Conservation (phyloP, 75 land plant genomes). For the Picea sitchensis region DNA sequence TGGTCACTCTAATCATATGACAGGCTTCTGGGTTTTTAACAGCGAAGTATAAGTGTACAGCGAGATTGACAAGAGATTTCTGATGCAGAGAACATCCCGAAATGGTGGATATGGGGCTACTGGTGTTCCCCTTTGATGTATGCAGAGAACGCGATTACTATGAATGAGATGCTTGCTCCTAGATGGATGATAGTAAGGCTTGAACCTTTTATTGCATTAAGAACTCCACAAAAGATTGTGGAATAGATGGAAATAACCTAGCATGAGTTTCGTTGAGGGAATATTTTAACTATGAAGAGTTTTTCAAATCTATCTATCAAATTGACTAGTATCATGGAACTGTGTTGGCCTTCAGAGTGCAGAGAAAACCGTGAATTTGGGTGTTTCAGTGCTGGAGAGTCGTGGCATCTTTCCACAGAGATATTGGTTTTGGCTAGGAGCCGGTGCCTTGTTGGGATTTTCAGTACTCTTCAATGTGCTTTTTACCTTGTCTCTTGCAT, state of each 20-base stretch:
- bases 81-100: conserved; percentile 43
- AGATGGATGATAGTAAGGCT: conserved; percentile 47
- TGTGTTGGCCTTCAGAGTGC: conserved; percentile 34
- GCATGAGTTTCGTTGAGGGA: background rate
- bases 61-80: background rate
- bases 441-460: conserved; percentile 64
- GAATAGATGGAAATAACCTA: background rate
- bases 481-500: conserved; percentile 70
- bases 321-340: background rate
- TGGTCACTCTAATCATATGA: too few species aligned
- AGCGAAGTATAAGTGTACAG: background rate
- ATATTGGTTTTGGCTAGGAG: conserved; percentile 86
- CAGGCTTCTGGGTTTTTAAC: background rate
- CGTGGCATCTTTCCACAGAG: conserved; percentile 25
- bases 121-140: conserved; percentile 77
- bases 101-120: conserved; percentile 81
- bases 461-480: conserved; percentile 69
- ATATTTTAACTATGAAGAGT: background rate
- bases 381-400: conserved; percentile 40
- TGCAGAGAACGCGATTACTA: conserved; percentile 45
- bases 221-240: background rate
- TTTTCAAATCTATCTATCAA: background rate
- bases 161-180: conserved; percentile 59
- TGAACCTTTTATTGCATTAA: background rate
- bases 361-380: conserved; percentile 34